Percentiles rank a stretch among this genome's conserved stretches.
These are phyloP conservation scores for Ogataea sp. DNA, from an alignment of 805 yeast genomes.

Conservation along the genomic window DNA sequence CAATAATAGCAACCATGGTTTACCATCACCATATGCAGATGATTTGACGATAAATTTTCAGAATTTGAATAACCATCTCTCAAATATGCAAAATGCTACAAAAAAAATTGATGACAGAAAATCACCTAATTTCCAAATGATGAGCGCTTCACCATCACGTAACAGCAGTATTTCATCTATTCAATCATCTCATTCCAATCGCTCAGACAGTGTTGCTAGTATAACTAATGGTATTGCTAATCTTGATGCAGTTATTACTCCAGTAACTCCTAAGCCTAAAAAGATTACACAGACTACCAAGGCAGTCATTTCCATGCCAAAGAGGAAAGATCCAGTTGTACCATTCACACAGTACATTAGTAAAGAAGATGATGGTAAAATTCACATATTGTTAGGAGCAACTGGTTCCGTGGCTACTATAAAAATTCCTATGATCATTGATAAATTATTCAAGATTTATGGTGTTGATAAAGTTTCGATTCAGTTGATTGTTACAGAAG, in stretches of 20 bases:
- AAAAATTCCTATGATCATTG: constrained; percentile 84
- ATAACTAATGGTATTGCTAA: neutral
- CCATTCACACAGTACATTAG: constrained; percentile 69
- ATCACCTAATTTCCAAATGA: neutral
- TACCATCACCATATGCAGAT: neutral
- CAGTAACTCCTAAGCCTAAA: constrained; percentile 7
- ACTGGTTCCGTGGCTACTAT: constrained; percentile 97
- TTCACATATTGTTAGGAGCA: constrained; percentile 85
- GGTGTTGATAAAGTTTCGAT: constrained; percentile 68
- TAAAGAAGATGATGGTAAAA: constrained; percentile 72
- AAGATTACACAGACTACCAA: constrained; percentile 31
- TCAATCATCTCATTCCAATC: constrained; percentile 1
- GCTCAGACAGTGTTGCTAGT: neutral
- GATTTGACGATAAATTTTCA: constrained; percentile 1
- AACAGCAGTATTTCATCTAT: constrained; percentile 5
- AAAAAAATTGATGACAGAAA: neutral
- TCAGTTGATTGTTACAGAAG: constrained; percentile 75
- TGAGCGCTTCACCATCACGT: constrained; percentile 4
- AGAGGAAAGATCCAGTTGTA: constrained; percentile 55
- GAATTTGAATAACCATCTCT: neutral
- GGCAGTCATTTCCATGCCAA: constrained; percentile 47
- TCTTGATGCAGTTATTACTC: neutral
- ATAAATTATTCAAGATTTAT: constrained; percentile 73
- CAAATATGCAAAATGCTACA: neutral
- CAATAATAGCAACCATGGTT: too few species aligned